A percentile compares a stretch with the other conserved stretches of the same genome.
These are phyloP conservation scores for Eutypella sp. DNA, from an alignment of 2,329 filamentous ascomycete species.

Conservation along the genomic window DNA sequence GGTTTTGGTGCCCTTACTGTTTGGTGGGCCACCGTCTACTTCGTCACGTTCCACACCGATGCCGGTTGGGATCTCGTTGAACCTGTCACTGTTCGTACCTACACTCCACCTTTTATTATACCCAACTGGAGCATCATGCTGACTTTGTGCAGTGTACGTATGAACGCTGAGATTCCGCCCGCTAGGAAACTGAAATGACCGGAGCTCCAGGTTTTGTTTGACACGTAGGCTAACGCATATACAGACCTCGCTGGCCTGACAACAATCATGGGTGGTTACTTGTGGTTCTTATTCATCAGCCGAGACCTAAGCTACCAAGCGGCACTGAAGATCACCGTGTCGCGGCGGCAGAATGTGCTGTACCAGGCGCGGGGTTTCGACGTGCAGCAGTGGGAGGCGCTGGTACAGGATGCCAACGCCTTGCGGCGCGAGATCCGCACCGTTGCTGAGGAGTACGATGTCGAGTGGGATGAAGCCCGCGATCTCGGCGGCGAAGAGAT, in stretches of 20 bases:
- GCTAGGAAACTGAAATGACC: too few species aligned
- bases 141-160: not conserved
- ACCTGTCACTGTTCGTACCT: slow-evolving; percentile 56
- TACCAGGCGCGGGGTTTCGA: slow-evolving; percentile 76
- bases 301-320: slow-evolving; percentile 82
- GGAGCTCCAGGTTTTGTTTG: too few species aligned
- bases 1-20: slow-evolving; percentile 68
- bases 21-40: slow-evolving; percentile 83
- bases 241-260: slow-evolving; percentile 76
- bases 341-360: slow-evolving; percentile 67
- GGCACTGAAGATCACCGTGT: slow-evolving; percentile 83
- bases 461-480: slow-evolving; percentile 76
- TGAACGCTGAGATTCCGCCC: too few species aligned
- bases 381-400: slow-evolving; percentile 66
- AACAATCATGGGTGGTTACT: slow-evolving; percentile 82
- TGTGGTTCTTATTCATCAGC: slow-evolving; percentile 93
- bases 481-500: slow-evolving; percentile 68
- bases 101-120: not conserved
- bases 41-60: slow-evolving; percentile 65
- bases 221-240: too few species aligned
- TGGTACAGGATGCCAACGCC: slow-evolving; percentile 75
- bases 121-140: not conserved
- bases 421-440: slow-evolving; percentile 73
- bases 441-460: slow-evolving; percentile 81
- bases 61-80: slow-evolving; percentile 89